These are phyloP conservation scores for Saposhnikovia divaricata DNA, from an alignment of 129 eudicot species.

Conservation along the genomic window DNA sequence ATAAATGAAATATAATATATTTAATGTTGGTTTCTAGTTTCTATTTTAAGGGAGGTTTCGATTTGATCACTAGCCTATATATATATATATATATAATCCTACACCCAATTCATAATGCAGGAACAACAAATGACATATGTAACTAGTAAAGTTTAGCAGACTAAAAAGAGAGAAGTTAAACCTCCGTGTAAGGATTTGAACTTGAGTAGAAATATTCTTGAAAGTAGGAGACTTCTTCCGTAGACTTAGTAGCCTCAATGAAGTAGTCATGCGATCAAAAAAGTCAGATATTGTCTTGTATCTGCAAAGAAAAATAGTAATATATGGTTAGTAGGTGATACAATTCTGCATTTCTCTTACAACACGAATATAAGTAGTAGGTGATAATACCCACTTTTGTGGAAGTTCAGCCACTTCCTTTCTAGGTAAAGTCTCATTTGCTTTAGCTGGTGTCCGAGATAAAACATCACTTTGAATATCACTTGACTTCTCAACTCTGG, in stretches of 20 bases:
- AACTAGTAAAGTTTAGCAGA: neutral
- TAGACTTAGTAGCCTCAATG: conserved; percentile 57
- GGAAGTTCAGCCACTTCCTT: conserved; percentile 47
- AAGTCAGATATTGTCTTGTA: conserved; percentile 37
- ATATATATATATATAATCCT: neutral
- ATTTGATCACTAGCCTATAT: no score
- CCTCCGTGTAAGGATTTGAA: conserved; percentile 57
- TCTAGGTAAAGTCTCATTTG: conserved; percentile 31
- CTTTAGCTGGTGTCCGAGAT: conserved; percentile 55
- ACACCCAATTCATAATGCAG: neutral
- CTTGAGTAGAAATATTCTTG: conserved; percentile 38
- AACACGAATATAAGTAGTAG: neutral
- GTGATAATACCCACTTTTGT: conserved; percentile 43
- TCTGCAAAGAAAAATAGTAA: conserved; percentile 31
- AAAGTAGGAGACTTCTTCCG: conserved; percentile 43
- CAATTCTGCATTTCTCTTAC: neutral
- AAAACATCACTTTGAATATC: conserved; percentile 23
- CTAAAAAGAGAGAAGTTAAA: conserved; percentile 8
- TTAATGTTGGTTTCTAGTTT: no score
- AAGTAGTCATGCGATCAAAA: conserved; percentile 60
- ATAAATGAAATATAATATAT: no score
- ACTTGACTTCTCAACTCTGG: conserved; percentile 20
- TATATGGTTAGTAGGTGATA: neutral
- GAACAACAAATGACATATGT: no score
- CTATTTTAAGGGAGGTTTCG: no score